Base-by-base conservation (phyloP, 768 basidiomycete species). In the Amyloporia xantha region DNA sequence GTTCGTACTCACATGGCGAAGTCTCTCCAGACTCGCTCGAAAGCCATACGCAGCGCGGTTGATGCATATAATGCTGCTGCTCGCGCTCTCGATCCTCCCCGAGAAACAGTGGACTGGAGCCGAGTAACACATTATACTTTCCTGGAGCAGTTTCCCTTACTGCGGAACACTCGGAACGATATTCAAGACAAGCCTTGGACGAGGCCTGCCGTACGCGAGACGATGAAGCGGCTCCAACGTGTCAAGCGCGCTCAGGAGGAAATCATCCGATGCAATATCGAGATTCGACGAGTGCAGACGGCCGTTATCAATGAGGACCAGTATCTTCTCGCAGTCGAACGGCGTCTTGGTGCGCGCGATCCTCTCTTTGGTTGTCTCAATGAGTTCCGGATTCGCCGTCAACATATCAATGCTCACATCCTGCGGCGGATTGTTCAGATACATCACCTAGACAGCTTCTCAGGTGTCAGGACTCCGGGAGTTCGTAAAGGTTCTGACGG, bases 201-300 rank as follows among this genome's bases (percentile, higher is more conserved):
- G n/a, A n/a, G n/a, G n/a, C n/a, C n/a, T n/a, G n/a, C n/a, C 46
- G 45, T 55, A n/a, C 57, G 65, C 4, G 54, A 58, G 17, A 44
- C 51, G 1, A 57, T 62, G 41, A 60, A 58, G 20, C 38, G 54
- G 30, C 40, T 48, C 23, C 53, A 58, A 5, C 56, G 52, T 3
- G 7, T 63, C 0, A 10, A 30, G 1, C 57, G 57, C 25, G 50
- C 58, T 0, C 28, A 46, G 12, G 65, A 66, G 46, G 63, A 66
- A 50, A 47, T 66, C 3, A 19, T n/a, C 2, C 42, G 56, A 2
- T 50, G 41, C 38, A 58, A 62, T 41, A 28, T 64, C 13, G 62
- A 65, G 37, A 38, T 62, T 5, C 54, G 52, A 7, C 60, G 66
- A 0, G 41, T 68, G 2, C 59, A 57, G 27, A 64, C 58, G 0